Percentiles rank a stretch among this genome's conserved stretches.
These are phyloP conservation scores for Scheffersomyces coipomensis DNA, from an alignment of 805 yeast species.

Conservation along the genomic window DNA sequence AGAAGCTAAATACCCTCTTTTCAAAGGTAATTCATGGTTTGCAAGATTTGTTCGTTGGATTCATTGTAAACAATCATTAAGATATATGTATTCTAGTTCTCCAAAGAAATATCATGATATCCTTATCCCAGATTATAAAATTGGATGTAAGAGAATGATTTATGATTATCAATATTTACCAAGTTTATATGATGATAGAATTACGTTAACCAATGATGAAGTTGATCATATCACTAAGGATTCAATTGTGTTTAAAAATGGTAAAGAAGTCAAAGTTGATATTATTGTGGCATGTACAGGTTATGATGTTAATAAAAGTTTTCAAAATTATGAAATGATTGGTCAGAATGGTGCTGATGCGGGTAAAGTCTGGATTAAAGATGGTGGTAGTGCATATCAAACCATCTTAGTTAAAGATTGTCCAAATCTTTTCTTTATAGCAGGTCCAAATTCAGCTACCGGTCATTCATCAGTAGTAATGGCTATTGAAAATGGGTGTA, in stretches of 20 bases:
- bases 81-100: conserved; percentile 23
- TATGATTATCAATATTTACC: conserved; percentile 37
- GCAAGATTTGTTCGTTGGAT: conserved; percentile 25
- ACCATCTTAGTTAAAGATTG: conserved; percentile 29
- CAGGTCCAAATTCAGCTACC: conserved; percentile 42
- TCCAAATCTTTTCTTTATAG: conserved; percentile 35
- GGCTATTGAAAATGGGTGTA: conserved; percentile 35
- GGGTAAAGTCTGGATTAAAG: conserved; percentile 23
- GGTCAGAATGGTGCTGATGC: conserved; percentile 26
- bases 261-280: conserved; percentile 30
- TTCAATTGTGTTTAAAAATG: conserved; percentile 26
- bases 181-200: conserved; percentile 27
- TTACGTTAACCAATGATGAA: conserved; percentile 19
- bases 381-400: conserved; percentile 34
- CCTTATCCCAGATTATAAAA: conserved; percentile 35
- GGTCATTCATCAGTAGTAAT: conserved; percentile 42
- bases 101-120: conserved; percentile 32
- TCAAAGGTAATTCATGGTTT: conserved; percentile 24
- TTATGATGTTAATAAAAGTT: conserved; percentile 23
- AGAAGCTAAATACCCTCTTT: conserved; percentile 36
- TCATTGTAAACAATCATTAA: conserved; percentile 12
- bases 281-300: conserved; percentile 44
- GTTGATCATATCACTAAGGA: conserved; percentile 27
- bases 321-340: conserved; percentile 14
- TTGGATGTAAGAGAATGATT: conserved; percentile 42